These are phyloP conservation scores for Penicillium sp. DNA, from an alignment of 2,329 filamentous ascomycete genomes.

Conservation along the genomic window DNA sequence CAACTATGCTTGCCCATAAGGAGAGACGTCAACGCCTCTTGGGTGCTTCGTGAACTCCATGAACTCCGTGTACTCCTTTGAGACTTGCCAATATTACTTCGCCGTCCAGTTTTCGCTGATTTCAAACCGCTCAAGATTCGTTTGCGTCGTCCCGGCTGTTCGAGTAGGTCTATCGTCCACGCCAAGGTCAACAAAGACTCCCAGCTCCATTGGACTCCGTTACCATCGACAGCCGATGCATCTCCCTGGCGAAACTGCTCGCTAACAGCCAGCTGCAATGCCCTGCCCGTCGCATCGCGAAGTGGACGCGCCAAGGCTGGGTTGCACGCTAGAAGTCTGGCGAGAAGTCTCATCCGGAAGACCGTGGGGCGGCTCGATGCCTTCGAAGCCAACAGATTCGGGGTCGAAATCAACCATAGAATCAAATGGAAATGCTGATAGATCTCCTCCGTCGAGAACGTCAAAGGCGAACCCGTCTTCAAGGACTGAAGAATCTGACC, in stretches of 20 bases:
- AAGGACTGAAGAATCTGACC: slow-evolving; percentile 66
- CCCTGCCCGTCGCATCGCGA: slow-evolving; percentile 46
- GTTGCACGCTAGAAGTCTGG: slow-evolving; percentile 45
- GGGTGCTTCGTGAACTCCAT: slow-evolving; percentile 31
- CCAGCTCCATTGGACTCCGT: slow-evolving; percentile 32
- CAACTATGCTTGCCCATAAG: slow-evolving; percentile 25
- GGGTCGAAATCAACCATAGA: slow-evolving; percentile 49
- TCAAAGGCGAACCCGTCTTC: slow-evolving; percentile 68
- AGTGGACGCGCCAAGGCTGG: slow-evolving; percentile 48
- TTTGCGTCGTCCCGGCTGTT: slow-evolving; percentile 28
- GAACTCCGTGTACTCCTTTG: slow-evolving; percentile 34
- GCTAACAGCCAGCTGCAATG: slow-evolving; percentile 45
- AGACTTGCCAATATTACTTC: slow-evolving; percentile 29
- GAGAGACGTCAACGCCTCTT: slow-evolving; percentile 12
- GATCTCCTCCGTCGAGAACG: slow-evolving; percentile 47
- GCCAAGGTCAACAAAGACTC: slow-evolving; percentile 41
- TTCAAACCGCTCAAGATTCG: no score
- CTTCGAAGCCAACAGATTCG: slow-evolving; percentile 40
- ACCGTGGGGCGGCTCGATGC: slow-evolving; percentile 39
- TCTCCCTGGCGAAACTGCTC: slow-evolving; percentile 32
- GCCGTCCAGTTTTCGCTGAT: slow-evolving; percentile 27
- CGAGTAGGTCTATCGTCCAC: slow-evolving; percentile 40
- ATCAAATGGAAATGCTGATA: slow-evolving; percentile 46
- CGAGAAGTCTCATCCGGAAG: slow-evolving; percentile 45
- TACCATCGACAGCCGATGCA: slow-evolving; percentile 28